These are phyloP conservation scores for Aegilops tauschii DNA, from an alignment of 176 grass and related monocot species.

Conservation along the genomic window DNA sequence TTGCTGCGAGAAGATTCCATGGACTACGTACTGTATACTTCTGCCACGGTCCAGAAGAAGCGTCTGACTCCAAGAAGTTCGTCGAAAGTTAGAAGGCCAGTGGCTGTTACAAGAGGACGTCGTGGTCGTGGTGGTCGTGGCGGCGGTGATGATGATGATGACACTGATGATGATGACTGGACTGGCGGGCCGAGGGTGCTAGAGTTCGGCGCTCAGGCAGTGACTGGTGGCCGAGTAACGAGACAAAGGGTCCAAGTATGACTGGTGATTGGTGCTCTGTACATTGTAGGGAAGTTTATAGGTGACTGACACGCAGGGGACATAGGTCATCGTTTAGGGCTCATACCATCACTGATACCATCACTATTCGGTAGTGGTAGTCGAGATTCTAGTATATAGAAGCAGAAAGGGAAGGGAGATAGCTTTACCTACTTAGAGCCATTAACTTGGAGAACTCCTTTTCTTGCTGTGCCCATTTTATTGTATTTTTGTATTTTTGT, in stretches of 20 bases:
- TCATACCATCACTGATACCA: constrained; percentile 19
- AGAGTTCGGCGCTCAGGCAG: constrained; percentile 59
- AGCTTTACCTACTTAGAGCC: constrained; percentile 51
- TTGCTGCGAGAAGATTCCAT: constrained; percentile 82
- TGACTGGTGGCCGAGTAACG: constrained; percentile 63
- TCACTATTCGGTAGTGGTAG: background rate
- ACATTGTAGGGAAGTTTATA: constrained; percentile 47
- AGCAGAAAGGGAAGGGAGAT: constrained; percentile 58
- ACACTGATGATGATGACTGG: constrained; percentile 71
- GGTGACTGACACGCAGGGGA: constrained; percentile 36
- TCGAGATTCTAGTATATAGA: constrained; percentile 42
- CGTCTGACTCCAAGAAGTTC: constrained; percentile 66
- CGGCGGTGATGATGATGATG: constrained; percentile 29
- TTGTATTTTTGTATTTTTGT: constrained; percentile 30
- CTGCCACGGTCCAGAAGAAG: constrained; percentile 59
- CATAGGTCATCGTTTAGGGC: constrained; percentile 17
- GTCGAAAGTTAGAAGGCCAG: constrained; percentile 54
- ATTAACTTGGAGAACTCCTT: constrained; percentile 54
- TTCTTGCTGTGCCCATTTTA: constrained; percentile 43
- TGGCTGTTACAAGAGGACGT: constrained; percentile 21
- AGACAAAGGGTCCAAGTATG: constrained; percentile 66
- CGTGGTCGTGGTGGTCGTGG: constrained; percentile 7
- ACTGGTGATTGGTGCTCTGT: constrained; percentile 41
- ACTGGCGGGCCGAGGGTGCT: constrained; percentile 61
- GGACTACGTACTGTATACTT: constrained; percentile 63